phyloP scores from a whole-genome alignment of 805 yeast genomes.

The Pichia manshurica region DNA sequence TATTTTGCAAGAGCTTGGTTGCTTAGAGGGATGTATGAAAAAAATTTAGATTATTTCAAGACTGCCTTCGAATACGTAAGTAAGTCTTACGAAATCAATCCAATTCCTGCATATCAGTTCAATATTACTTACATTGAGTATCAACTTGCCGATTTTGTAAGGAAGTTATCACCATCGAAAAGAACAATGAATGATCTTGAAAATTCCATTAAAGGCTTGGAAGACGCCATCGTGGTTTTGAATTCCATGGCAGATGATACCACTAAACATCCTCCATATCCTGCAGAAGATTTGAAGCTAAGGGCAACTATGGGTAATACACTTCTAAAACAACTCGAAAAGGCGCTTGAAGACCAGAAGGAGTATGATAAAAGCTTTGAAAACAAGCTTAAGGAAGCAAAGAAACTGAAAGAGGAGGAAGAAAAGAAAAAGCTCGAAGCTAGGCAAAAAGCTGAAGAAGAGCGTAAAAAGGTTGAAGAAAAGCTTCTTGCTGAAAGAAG shows the following conservation, averaged over 20 bases:
- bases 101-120: slow-evolving; percentile 50
- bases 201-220: slow-evolving; percentile 48
- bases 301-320: slow-evolving; percentile 87
- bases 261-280: slow-evolving; percentile 60
- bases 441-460: slow-evolving; percentile 40
- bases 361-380: slow-evolving; percentile 54
- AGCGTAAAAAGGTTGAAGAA: slow-evolving; percentile 41
- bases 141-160: slow-evolving; percentile 78
- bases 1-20: slow-evolving; percentile 88
- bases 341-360: slow-evolving; percentile 65
- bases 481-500: slow-evolving; percentile 40
- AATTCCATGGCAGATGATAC: slow-evolving; percentile 51
- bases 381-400: slow-evolving; percentile 67
- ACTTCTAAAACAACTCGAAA: slow-evolving; percentile 62
- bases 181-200: slow-evolving; percentile 61
- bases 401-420: slow-evolving; percentile 50
- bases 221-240: slow-evolving; percentile 55
- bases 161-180: slow-evolving; percentile 52
- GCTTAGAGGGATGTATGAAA: slow-evolving; percentile 65
- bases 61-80: slow-evolving; percentile 59
- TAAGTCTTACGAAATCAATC: slow-evolving; percentile 44
- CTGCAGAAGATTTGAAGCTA: slow-evolving; percentile 71
- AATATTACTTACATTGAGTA: slow-evolving; percentile 80
- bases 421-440: slow-evolving; percentile 41
- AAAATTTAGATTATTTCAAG: slow-evolving; percentile 51